Evolutionary conservation across 495 filamentous ascomycete species (phyloP).

Genomic region (Tuber umbilicatum): DNA sequence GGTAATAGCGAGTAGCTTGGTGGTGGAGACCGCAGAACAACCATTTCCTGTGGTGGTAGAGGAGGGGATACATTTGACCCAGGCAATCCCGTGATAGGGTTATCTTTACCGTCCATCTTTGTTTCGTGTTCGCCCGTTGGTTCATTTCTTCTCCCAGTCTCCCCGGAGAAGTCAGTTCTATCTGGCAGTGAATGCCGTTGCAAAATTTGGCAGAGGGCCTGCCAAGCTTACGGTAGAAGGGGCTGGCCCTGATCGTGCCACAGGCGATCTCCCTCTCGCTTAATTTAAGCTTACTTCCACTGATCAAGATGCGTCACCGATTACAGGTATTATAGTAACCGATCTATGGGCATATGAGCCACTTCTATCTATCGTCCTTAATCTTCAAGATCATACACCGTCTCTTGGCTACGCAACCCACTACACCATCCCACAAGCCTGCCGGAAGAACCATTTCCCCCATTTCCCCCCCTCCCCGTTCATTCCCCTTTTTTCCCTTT

Average conservation of each 20-base stretch:
- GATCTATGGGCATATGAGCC: no score
- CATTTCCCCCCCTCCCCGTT: no score
- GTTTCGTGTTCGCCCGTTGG: not conserved
- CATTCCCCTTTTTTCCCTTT: no score
- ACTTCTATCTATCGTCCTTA: no score
- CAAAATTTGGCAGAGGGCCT: not conserved
- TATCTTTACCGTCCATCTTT: not conserved
- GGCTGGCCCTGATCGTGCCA: not conserved
- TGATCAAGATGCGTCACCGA: no score
- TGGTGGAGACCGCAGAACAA: not conserved
- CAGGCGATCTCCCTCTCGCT: not conserved
- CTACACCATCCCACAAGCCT: no score
- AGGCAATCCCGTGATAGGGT: not conserved
- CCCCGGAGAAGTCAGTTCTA: not conserved
- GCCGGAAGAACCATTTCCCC: no score
- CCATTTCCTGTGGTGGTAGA: not conserved
- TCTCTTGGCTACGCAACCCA: no score
- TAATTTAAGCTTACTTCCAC: no score
- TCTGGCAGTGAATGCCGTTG: not conserved
- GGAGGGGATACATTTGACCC: not conserved
- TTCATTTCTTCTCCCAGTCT: not conserved
- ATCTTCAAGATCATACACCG: no score
- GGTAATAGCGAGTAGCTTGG: not conserved
- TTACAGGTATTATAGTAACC: no score
- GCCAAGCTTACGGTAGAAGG: not conserved